phyloP scores from a whole-genome alignment of 495 filamentous ascomycete genomes.

The Oidiodendron maius region DNA sequence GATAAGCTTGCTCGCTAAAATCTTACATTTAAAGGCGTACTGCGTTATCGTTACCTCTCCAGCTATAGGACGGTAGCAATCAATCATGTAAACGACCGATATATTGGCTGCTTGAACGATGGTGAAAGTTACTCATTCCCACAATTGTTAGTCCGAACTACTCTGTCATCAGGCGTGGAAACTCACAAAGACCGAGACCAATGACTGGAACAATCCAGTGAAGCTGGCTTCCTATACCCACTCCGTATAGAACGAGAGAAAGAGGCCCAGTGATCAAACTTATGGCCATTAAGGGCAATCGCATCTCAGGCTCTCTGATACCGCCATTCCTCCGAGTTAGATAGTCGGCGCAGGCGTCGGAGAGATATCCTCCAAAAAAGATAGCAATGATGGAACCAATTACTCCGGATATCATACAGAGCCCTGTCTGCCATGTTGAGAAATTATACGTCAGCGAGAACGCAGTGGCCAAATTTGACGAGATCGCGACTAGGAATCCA shows the following conservation, averaged over 20 bases:
- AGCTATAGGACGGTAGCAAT: conserved; percentile 44
- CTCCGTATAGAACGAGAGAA: conserved; percentile 42
- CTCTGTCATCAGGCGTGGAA: not conserved
- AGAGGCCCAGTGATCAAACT: conserved; percentile 39
- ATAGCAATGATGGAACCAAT: conserved; percentile 41
- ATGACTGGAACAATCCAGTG: conserved; percentile 50
- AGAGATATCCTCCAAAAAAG: conserved; percentile 38
- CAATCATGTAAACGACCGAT: conserved; percentile 46
- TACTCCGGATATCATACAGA: conserved; percentile 40
- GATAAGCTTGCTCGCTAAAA: not conserved
- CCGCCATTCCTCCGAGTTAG: conserved; percentile 44
- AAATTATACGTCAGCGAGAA: conserved; percentile 39
- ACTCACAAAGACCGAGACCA: conserved; percentile 36
- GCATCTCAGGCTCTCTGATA: conserved; percentile 47
- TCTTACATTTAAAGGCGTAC: conserved; percentile 41
- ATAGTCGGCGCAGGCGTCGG: conserved; percentile 43
- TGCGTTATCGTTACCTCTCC: conserved; percentile 45
- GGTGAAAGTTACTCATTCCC: conserved; percentile 46
- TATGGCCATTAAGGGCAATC: conserved; percentile 40
- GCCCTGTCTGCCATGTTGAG: conserved; percentile 39
- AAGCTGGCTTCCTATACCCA: conserved; percentile 38
- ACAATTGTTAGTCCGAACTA: conserved; percentile 1
- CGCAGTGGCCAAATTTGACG: conserved; percentile 32
- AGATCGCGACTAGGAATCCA: conserved; percentile 6
- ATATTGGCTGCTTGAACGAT: conserved; percentile 45